Evolutionary conservation across 2,329 filamentous ascomycete species (phyloP).

Genomic region (Nemania sp.): DNA sequence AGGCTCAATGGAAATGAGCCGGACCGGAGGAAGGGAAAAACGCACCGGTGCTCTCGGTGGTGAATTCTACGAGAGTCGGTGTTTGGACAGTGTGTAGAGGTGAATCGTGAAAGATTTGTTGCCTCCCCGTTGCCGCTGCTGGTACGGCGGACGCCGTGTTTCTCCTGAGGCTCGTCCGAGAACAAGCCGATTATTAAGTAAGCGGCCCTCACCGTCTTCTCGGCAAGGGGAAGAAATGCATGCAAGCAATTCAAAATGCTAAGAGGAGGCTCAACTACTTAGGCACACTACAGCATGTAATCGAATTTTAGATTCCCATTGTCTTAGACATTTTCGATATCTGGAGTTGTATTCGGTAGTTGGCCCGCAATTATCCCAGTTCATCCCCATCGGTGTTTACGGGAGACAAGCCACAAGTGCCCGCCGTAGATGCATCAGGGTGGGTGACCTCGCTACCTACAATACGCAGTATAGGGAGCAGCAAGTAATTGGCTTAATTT

Average conservation of each 20-base stretch:
- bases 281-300: neutral
- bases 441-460: neutral
- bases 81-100: constrained; percentile 5
- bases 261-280: neutral
- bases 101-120: constrained; percentile 23
- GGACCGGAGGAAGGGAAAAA: neutral
- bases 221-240: neutral
- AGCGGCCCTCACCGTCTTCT: neutral
- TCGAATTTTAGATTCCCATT: neutral
- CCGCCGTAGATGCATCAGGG: neutral
- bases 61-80: constrained; percentile 11
- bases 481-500: neutral
- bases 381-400: neutral
- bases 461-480: too few species aligned
- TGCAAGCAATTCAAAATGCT: neutral
- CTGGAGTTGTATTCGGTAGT: neutral
- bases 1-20: neutral
- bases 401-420: neutral
- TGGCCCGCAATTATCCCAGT: neutral
- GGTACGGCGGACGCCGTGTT: constrained; percentile 17
- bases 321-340: neutral
- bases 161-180: constrained; percentile 1
- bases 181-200: neutral
- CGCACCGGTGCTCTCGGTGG: neutral
- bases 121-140: neutral